phyloP scores from a whole-genome alignment of 768 basidiomycete species.

The Lentinula boryana region DNA sequence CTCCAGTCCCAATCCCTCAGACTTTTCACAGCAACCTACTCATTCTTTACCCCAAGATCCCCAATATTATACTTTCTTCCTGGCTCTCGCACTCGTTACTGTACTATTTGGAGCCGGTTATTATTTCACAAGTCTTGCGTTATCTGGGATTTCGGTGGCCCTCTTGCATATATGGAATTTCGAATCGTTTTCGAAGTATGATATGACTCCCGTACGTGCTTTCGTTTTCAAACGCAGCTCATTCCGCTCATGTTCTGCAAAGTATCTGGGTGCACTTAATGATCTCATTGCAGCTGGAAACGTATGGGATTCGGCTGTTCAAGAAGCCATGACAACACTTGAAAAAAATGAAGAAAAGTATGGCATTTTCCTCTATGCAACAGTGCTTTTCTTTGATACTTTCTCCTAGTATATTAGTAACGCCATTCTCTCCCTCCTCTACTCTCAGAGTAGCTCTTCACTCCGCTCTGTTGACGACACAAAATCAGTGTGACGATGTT shows the following conservation, averaged over 20 bases:
- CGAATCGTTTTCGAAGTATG: slow-evolving; percentile 27
- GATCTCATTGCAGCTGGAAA: slow-evolving; percentile 63
- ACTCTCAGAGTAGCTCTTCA: slow-evolving; percentile 67
- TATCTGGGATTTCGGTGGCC: slow-evolving; percentile 31
- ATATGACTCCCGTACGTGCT: slow-evolving; percentile 49
- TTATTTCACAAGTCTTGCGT: slow-evolving; percentile 32
- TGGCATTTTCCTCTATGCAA: slow-evolving; percentile 4
- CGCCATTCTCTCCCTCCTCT: slow-evolving; percentile 44
- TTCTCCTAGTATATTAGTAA: slow-evolving; percentile 25
- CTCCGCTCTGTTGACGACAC: slow-evolving; percentile 68
- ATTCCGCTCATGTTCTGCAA: slow-evolving; percentile 8
- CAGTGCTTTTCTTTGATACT: slow-evolving; percentile 15
- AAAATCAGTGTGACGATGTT: slow-evolving; percentile 77
- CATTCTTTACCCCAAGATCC: slow-evolving; percentile 24
- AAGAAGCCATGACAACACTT: slow-evolving; percentile 58
- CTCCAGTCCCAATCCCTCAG: slow-evolving; percentile 28
- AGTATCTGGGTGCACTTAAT: slow-evolving; percentile 64
- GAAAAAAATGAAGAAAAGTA: slow-evolving; percentile 65
- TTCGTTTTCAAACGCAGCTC: not conserved
- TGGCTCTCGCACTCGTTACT: slow-evolving; percentile 30
- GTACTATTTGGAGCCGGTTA: slow-evolving; percentile 38
- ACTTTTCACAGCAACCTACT: slow-evolving; percentile 14
- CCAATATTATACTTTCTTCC: slow-evolving; percentile 33
- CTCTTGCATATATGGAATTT: slow-evolving; percentile 25
- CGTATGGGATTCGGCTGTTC: slow-evolving; percentile 69